Base-by-base conservation (phyloP, 1,284 basidiomycete species). In the Ceratobasidium theobromae region DNA sequence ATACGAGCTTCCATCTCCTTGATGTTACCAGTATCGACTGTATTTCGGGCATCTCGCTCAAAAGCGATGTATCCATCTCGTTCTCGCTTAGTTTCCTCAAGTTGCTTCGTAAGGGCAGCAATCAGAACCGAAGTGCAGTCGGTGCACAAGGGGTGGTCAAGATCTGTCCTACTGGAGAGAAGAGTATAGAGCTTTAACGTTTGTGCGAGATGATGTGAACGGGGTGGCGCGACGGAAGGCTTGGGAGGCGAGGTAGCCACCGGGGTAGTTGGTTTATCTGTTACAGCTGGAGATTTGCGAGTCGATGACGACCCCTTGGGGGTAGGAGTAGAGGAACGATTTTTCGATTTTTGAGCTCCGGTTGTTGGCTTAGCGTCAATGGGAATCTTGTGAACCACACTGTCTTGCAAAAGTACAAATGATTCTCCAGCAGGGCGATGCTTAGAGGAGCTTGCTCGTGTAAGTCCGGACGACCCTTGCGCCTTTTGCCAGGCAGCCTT, bases 91-190 rank as follows among this genome's bases (percentile, higher is more conserved):
- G 89, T 88, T 77, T 97, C 91, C 66, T 97, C 93, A 11, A 98
- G 82, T 73, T 95, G 88, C 45, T 84, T 83, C 72, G 90, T 87
- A 60, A 98, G 84, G 32, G 86, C 85, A 3, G 82, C 81, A 48
- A 96, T 83, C 48, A 98, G 78, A 60, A 89, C 84, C 72, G 91
- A 87, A 1, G 95, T 93, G 76, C 97, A 99, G 73, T 97, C 94
- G 1, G 89, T 86, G 75, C 97, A 99, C 9, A 99, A 82, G 2
- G 97, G 97, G 76, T 99, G 96, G 75, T 96, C 93, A 57, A 97
- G 84, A 46, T 92, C 89, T 53, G 92, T 91, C 45, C 87, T 81
- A 54, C 86, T 85, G 2, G 91, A 91, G 27, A 95, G 80, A 45
- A 95, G 77, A 72, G 88, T 86, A 74, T 95, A 90, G 33, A 96